Percentiles rank a stretch among this genome's conserved stretches.
Conservation (phyloP, 2,329 filamentous ascomycete genomes). For the Metarhizium sp. region DNA sequence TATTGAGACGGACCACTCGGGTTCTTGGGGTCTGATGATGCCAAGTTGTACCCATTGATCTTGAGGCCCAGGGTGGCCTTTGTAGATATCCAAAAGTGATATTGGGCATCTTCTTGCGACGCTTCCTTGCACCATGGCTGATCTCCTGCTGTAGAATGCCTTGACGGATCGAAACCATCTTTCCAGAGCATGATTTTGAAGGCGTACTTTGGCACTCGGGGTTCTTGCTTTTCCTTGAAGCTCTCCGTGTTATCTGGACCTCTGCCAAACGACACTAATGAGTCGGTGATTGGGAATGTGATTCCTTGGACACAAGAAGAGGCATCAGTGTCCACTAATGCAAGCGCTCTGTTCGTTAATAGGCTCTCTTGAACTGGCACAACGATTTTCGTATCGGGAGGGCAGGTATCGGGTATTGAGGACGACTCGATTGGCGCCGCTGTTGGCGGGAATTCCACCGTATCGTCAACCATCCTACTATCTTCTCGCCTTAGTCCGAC, state of each 20-base stretch:
- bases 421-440: constrained; percentile 17
- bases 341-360: constrained; percentile 39
- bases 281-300: constrained; percentile 55
- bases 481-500: constrained; percentile 15
- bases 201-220: constrained; percentile 70
- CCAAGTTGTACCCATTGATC: constrained; percentile 64
- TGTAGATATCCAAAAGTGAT: constrained; percentile 67
- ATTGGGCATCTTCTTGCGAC: constrained; percentile 37
- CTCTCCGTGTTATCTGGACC: constrained; percentile 57
- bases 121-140: constrained; percentile 28
- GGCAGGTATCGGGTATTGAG: constrained; percentile 26
- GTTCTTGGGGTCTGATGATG: constrained; percentile 44
- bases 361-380: constrained; percentile 24
- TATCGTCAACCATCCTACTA: constrained; percentile 16
- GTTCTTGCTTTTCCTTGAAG: constrained; percentile 54
- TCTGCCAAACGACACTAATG: constrained; percentile 71
- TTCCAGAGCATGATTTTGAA: constrained; percentile 71
- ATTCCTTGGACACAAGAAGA: constrained; percentile 57
- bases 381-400: constrained; percentile 25
- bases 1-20: constrained; percentile 43
- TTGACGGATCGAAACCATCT: constrained; percentile 52
- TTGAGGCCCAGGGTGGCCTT: constrained; percentile 67
- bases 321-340: constrained; percentile 54
- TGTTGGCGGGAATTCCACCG: constrained; percentile 21
- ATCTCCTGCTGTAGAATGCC: constrained; percentile 45